A percentile compares a stretch with the other conserved stretches of the same genome.
phyloP scores from a whole-genome alignment of 148 eudicot species.

The Rhododendron griersonianum region DNA sequence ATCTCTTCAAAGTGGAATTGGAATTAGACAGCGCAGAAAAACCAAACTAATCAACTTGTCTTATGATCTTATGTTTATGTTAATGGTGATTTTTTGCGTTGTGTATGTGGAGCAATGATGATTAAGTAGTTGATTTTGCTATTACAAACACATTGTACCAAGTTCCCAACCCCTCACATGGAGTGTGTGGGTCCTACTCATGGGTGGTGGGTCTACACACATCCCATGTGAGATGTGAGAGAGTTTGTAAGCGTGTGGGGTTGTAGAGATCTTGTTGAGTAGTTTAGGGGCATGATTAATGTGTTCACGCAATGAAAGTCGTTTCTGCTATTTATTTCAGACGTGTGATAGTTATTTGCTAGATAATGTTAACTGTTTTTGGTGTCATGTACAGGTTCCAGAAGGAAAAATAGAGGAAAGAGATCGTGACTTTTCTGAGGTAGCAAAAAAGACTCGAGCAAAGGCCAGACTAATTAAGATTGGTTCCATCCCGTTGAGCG shows the following conservation, averaged over 20 bases:
- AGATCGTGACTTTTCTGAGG: constrained; percentile 20
- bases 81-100: neutral
- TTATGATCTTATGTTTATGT: neutral
- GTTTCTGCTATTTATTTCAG: neutral
- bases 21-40: neutral
- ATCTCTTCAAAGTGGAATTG: neutral
- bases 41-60: neutral
- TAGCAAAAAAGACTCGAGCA: constrained; percentile 49
- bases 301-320: neutral
- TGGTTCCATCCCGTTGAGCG: constrained; percentile 59
- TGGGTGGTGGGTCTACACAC: neutral
- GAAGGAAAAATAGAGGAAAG: constrained; percentile 39
- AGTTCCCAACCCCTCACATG: neutral
- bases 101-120: neutral
- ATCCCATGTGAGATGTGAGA: neutral
- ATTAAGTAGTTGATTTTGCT: neutral
- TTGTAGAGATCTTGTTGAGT: neutral
- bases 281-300: neutral
- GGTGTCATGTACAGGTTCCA: constrained; percentile 43
- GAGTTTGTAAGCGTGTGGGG: neutral
- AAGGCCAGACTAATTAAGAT: constrained; percentile 53
- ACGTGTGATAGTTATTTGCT: neutral
- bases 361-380: constrained; percentile 3
- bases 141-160: neutral
- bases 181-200: neutral